Base-by-base conservation (phyloP, 1,284 basidiomycete species). In the Neolentinus lepideus region DNA sequence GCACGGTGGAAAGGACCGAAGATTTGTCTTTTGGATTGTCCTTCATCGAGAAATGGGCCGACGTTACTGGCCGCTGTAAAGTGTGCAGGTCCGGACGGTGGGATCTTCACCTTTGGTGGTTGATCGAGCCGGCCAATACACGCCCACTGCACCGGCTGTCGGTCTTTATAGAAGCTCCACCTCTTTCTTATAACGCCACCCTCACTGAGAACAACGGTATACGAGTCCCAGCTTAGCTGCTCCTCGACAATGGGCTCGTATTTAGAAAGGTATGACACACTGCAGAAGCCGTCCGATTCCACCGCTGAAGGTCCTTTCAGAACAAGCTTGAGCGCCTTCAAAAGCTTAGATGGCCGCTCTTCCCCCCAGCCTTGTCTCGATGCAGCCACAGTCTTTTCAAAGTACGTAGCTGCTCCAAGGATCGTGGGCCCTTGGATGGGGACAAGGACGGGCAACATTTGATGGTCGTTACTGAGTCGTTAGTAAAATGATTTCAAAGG, bases 111-210 rank as follows among this genome's bases (percentile, higher is more conserved):
- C 54, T 66, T 61, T 8, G 63, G 59, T 31, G 72, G 72, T 59
- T 85, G 81, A 58, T 84, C 80, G 52, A 94, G 78, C 69, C 79
- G 81, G 4, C 85, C 91, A 51, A 91, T 80, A 60, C 87, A 86
- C 1, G 88, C 92, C 71, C 79, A 89, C 56, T 87, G 84, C 35
- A 94, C 80, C 1, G 79, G 76, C 64, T 92, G 85, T 4, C 75
- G 78, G 61, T 91, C 85, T 26, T 84, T 75, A 3, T 76, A 71
- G 64, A 91, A 92, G 53, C 80, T 82, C 84, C 88, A 94, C 62
- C 84, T 83, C 61, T 86, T 84, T 54, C 76, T 74, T 50, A 94
- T 78, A 25, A 91, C 72, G 1, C 84, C 84, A 0, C 90, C 91
- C 25, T 77, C 73, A 58, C 81, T 85, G 68, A 90, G 78, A 0